Conservation (phyloP, 805 yeast genomes). For the Yarrowia deformans region DNA sequence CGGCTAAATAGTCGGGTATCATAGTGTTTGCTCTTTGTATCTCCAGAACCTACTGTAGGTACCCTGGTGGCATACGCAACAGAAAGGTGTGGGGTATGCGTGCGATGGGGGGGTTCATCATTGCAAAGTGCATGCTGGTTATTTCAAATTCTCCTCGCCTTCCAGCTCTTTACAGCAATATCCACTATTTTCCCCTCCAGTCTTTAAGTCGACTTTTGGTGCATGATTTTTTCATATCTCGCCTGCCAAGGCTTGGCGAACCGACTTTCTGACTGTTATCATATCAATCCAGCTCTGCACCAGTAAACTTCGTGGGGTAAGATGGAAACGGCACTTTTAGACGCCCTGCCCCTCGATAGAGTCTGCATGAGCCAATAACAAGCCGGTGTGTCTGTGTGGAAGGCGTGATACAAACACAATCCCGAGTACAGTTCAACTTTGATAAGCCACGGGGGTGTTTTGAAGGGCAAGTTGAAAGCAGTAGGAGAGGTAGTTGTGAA, state of each 20-base stretch:
- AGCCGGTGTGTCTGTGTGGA: not conserved
- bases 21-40: conserved; percentile 7
- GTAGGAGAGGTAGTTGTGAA: not conserved
- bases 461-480: not conserved
- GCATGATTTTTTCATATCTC: not conserved
- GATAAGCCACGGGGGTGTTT: not conserved
- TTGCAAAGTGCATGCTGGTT: no score
- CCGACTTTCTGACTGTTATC: not conserved
- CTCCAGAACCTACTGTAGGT: not conserved
- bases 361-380: conserved; percentile 2
- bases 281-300: not conserved
- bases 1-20: not conserved
- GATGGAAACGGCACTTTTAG: conserved; percentile 2
- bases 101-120: not conserved
- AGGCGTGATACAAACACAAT: conserved; percentile 6
- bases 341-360: conserved; percentile 16
- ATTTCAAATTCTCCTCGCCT: no score
- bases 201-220: conserved; percentile 8
- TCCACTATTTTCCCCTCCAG: not conserved
- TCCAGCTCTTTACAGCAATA: no score
- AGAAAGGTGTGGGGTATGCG: conserved; percentile 9
- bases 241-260: conserved; percentile 12
- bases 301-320: conserved; percentile 7
- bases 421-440: conserved; percentile 2
- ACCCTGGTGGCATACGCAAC: not conserved